Conservation (phyloP, 371 early-diverging fungal genomes). For the Funneliformis caledonium region DNA sequence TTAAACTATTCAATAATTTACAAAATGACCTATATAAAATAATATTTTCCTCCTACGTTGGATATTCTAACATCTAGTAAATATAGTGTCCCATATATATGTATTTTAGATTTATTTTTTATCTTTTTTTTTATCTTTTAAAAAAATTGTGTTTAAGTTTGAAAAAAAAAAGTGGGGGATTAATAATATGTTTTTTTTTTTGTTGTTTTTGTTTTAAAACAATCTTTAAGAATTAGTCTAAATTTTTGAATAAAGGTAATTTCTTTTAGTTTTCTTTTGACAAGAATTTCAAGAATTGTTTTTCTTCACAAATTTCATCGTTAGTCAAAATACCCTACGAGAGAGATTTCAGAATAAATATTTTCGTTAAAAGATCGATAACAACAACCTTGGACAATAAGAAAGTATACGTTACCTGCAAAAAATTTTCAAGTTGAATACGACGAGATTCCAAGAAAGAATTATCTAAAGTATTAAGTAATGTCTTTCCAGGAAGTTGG, state of each 20-base stretch:
- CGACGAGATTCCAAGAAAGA: constrained; percentile 18
- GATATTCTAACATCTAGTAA: too few relatives aligned
- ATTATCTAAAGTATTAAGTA: not conserved
- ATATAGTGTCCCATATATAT: too few relatives aligned
- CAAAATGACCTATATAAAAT: too few relatives aligned
- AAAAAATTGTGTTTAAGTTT: too few relatives aligned
- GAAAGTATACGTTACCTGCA: constrained; percentile 1
- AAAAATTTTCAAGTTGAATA: not conserved
- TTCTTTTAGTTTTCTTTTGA: not conserved
- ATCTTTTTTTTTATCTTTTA: too few relatives aligned
- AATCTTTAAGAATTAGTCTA: too few relatives aligned
- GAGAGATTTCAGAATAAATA: not conserved
- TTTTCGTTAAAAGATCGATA: not conserved
- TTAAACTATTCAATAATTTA: too few relatives aligned
- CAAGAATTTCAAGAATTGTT: not conserved
- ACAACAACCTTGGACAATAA: not conserved
- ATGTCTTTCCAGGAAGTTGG: not conserved
- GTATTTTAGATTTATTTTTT: too few relatives aligned
- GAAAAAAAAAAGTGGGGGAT: too few relatives aligned
- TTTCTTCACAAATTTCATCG: not conserved
- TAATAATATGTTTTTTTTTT: too few relatives aligned
- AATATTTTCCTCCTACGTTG: too few relatives aligned
- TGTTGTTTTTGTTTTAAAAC: too few relatives aligned
- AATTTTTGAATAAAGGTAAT: not conserved
- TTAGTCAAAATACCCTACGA: not conserved